Evolutionary conservation across 495 filamentous ascomycete genomes (phyloP).

Genomic region (Rhizodiscina lignyota): DNA sequence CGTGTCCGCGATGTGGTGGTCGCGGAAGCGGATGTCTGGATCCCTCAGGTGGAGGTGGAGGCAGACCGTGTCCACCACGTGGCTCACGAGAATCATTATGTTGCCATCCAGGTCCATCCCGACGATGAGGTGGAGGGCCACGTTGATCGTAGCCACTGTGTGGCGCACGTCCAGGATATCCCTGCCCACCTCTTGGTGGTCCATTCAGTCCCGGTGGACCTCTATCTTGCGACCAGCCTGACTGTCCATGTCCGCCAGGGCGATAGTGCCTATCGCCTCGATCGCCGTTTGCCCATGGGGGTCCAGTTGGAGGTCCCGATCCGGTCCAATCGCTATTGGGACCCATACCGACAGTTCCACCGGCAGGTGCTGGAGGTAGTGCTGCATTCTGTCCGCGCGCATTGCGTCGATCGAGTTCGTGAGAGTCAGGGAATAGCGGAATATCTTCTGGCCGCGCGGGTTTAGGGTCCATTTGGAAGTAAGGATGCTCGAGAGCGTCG

Average conservation of each 20-base stretch:
- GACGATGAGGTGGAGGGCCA: conserved; percentile 6
- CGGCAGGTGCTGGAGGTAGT: conserved; percentile 77
- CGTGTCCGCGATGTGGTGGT: conserved; percentile 11
- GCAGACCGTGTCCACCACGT: conserved; percentile 5
- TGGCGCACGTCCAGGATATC: too few relatives aligned
- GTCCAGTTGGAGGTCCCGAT: conserved; percentile 6
- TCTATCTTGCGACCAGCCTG: conserved; percentile 3
- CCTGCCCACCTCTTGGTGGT: not conserved
- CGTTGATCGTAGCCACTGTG: too few relatives aligned
- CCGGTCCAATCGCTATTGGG: conserved; percentile 44
- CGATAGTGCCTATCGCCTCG: not conserved
- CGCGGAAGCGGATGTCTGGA: conserved; percentile 12
- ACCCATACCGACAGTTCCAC: conserved; percentile 67
- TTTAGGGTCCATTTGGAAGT: conserved; percentile 64
- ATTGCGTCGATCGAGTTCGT: conserved; percentile 85
- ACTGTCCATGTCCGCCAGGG: conserved; percentile 5
- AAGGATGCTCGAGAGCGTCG: conserved; percentile 84
- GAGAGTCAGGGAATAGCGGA: conserved; percentile 80
- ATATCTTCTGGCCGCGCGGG: conserved; percentile 70
- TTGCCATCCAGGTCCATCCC: not conserved
- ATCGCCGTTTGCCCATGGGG: not conserved
- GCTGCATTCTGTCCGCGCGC: conserved; percentile 63
- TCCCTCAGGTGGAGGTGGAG: conserved; percentile 11
- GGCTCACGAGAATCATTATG: conserved; percentile 1
- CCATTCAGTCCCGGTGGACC: conserved; percentile 5